A percentile compares a stretch with the other conserved stretches of the same genome.
These are phyloP conservation scores for Colletotrichum sansevieriae DNA, from an alignment of 2,329 filamentous ascomycete genomes.

Conservation along the genomic window DNA sequence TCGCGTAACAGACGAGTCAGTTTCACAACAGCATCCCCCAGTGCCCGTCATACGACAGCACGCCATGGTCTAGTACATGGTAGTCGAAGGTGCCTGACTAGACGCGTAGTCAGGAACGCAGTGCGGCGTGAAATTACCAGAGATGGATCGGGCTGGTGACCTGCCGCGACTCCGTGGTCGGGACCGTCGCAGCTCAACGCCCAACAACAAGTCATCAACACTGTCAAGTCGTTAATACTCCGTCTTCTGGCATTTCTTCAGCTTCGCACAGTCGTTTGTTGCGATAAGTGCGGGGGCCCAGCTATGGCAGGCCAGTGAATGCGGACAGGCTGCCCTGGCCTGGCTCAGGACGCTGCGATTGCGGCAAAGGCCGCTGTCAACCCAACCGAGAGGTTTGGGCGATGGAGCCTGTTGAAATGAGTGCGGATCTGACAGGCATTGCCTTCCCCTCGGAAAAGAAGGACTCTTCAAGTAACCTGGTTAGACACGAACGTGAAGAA, in stretches of 20 bases:
- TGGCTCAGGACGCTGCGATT: constrained; percentile 14
- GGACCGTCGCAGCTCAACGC: constrained; percentile 13
- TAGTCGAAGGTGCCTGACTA: background rate
- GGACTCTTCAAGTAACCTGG: constrained; percentile 13
- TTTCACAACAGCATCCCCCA: background rate
- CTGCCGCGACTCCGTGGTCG: constrained; percentile 4
- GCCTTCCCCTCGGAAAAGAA: constrained; percentile 15
- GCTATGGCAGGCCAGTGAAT: background rate
- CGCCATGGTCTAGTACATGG: background rate
- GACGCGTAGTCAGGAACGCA: background rate
- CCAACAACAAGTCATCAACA: background rate
- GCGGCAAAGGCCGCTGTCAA: constrained; percentile 40
- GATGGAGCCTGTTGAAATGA: constrained; percentile 37
- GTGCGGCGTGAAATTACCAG: background rate
- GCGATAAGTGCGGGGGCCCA: background rate
- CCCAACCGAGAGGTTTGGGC: constrained; percentile 15
- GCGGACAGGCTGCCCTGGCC: constrained; percentile 15
- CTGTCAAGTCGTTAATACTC: background rate
- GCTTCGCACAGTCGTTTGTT: background rate
- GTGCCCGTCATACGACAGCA: constrained; percentile 16
- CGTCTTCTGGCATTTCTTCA: background rate
- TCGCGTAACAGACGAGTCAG: constrained; percentile 32
- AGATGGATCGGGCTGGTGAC: background rate
- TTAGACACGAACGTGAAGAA: background rate
- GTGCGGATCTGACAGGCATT: constrained; percentile 30